phyloP scores from a whole-genome alignment of 2,329 filamentous ascomycete genomes.

The Alternaria sp. region DNA sequence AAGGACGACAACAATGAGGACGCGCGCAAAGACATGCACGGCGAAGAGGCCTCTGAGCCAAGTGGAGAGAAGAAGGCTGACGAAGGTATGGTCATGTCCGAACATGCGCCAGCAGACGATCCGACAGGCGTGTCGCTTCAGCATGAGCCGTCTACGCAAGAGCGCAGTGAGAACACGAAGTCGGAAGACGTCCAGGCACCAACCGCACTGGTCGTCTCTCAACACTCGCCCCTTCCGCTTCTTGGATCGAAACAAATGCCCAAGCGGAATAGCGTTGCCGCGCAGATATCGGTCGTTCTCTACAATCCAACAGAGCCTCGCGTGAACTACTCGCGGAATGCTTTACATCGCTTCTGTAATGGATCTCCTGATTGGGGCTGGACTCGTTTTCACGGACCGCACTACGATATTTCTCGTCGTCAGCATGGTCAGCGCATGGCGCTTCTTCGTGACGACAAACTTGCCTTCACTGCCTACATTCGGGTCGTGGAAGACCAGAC shows the following conservation, averaged over 20 bases:
- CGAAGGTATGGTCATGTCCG: not conserved
- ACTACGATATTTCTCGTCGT: conserved; percentile 64
- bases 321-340: conserved; percentile 62
- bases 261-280: conserved; percentile 57
- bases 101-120: not conserved
- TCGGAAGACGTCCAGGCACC: not conserved
- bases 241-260: conserved; percentile 40
- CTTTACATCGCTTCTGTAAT: conserved; percentile 65
- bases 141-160: not conserved
- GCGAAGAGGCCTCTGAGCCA: not conserved
- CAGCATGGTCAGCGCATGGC: conserved; percentile 64
- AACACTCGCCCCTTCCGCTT: conserved; percentile 47
- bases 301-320: conserved; percentile 69
- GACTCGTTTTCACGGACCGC: conserved; percentile 66
- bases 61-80: not conserved
- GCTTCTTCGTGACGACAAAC: conserved; percentile 65
- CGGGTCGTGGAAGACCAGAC: conserved; percentile 67
- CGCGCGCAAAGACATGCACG: not conserved
- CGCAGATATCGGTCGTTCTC: conserved; percentile 66
- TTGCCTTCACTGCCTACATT: conserved; percentile 68
- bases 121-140: not conserved
- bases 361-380: conserved; percentile 68
- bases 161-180: conserved; percentile 3
- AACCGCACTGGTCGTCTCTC: conserved; percentile 21
- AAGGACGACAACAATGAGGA: conserved; percentile 15